Percentiles rank a stretch among this genome's conserved stretches.
These are phyloP conservation scores for Gymnopilus dilepis DNA, from an alignment of 768 basidiomycete genomes.

Conservation along the genomic window DNA sequence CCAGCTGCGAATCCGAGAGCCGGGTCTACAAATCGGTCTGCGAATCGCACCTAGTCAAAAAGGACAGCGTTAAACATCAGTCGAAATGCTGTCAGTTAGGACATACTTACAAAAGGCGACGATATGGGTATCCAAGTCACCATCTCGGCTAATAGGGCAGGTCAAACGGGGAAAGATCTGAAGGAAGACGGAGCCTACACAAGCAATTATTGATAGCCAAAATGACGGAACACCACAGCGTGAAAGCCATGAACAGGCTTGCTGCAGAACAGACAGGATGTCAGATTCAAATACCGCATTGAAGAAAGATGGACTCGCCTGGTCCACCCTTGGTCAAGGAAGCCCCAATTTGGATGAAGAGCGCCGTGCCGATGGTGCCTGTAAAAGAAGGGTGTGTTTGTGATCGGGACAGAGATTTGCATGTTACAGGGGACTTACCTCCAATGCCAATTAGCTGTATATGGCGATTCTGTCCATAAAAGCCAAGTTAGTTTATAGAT, in stretches of 20 bases:
- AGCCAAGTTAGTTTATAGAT: neutral
- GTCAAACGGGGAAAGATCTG: neutral
- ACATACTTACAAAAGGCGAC: slow-evolving; percentile 65
- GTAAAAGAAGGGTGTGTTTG: neutral
- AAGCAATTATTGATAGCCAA: slow-evolving; percentile 54
- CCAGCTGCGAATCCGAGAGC: slow-evolving; percentile 61
- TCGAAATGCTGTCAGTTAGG: neutral
- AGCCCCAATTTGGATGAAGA: slow-evolving; percentile 76
- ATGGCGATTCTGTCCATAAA: slow-evolving; percentile 46
- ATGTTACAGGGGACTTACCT: slow-evolving; percentile 32
- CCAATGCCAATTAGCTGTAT: slow-evolving; percentile 59
- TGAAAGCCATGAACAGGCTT: slow-evolving; percentile 56
- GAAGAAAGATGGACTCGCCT: slow-evolving; percentile 43
- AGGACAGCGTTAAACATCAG: neutral
- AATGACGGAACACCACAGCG: slow-evolving; percentile 54
- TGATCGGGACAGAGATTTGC: slow-evolving; percentile 7
- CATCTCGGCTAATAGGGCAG: slow-evolving; percentile 67
- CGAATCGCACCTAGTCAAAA: slow-evolving; percentile 54
- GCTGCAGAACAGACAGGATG: slow-evolving; percentile 28
- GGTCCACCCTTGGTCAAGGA: slow-evolving; percentile 68
- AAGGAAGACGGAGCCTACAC: slow-evolving; percentile 30
- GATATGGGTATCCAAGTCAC: slow-evolving; percentile 82
- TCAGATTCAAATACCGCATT: slow-evolving; percentile 22
- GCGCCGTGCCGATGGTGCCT: slow-evolving; percentile 78
- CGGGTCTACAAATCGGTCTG: slow-evolving; percentile 60